Evolutionary conservation across 2,329 filamentous ascomycete genomes (phyloP), one percentile per base, ranked within the genome.

Genomic region (Fusarium sp.): DNA sequence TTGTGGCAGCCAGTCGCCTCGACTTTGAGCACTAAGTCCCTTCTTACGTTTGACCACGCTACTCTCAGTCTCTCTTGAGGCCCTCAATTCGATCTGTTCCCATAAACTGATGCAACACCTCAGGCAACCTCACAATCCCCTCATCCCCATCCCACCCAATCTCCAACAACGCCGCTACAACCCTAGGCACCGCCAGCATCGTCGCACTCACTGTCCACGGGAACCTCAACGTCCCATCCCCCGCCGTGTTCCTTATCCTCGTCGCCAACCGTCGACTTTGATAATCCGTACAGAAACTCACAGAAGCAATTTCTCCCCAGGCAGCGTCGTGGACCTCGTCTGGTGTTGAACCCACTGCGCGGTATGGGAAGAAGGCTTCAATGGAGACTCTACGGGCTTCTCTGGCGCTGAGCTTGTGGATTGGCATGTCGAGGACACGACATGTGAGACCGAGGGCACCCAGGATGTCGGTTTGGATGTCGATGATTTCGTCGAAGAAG

Each of bases 301-400:
- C 5, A 18, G 21, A 49, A 4, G 27, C 27, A 4, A 49, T 23
- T 16, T 49, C 21, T n/a, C 27, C 27, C 27, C 45, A 49, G 3
- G 21, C 27, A 49, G 45, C 27, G 29, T 23, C 45, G 5, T 49
- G 45, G 5, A 49, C 5, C 0, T 49, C 27, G 0, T 31, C 45
- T 0, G 3, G 14, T 31, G 21, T 49, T 5, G 18, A 0, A 10
- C 45, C 27, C 7, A 49, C 21, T 0, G 27, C 27, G 5, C 45
- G 21, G 2, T 3, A 49, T 3, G 45, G 45, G 4, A 49, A 49
- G 45, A 49, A 49, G 1, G 45, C 27, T 4, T 49, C 21, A 2
- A 49, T 31, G 7, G 21, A 12, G 45, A 49, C 16, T 23, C 21
- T 31, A 18, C 45, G 2, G 15, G 45, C 18, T 23, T 49, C 27